Evolutionary conservation across 352 stramenopile genomes (phyloP).

Genomic region (Phytophthora meadii): DNA sequence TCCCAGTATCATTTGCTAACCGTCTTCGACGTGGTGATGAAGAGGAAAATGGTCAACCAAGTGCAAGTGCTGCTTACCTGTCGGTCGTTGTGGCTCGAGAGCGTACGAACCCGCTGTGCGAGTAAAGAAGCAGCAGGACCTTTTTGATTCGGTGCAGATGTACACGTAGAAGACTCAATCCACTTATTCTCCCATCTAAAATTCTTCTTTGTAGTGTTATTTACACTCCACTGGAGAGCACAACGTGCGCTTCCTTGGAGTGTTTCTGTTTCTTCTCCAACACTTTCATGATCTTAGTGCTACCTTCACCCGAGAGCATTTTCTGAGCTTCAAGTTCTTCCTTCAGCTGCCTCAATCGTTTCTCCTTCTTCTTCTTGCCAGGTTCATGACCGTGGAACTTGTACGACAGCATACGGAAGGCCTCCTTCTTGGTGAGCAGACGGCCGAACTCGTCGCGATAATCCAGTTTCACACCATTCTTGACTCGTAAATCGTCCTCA

Average conservation of each 20-base stretch:
- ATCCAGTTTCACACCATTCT: conserved; percentile 93
- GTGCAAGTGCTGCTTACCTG: conserved; percentile 42
- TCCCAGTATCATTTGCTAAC: conserved; percentile 54
- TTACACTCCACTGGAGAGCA: conserved; percentile 77
- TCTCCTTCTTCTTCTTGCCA: conserved; percentile 98
- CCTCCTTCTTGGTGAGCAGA: conserved; percentile 97
- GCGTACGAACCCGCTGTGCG: conserved; percentile 66
- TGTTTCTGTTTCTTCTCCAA: conserved; percentile 87
- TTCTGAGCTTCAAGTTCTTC: conserved; percentile 83
- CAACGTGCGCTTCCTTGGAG: conserved; percentile 83
- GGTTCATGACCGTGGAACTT: conserved; percentile 98
- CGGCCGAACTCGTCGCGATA: conserved; percentile 98
- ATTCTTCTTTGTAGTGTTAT: background rate
- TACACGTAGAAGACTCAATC: conserved; percentile 34
- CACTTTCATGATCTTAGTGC: conserved; percentile 86
- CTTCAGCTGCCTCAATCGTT: conserved; percentile 90
- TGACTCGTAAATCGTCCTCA: conserved; percentile 84
- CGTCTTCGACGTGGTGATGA: conserved; percentile 34
- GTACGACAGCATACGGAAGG: conserved; percentile 98
- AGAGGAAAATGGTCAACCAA: conserved; percentile 20
- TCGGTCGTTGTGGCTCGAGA: conserved; percentile 70
- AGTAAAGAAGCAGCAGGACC: conserved; percentile 29
- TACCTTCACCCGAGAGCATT: conserved; percentile 74
- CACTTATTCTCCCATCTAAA: conserved; percentile 26
- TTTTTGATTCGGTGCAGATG: conserved; percentile 37